Evolutionary conservation across 108 stramenopile species (phyloP), one percentile per base, ranked within the genome.

Genomic region (Cyclotella kingstonii): DNA sequence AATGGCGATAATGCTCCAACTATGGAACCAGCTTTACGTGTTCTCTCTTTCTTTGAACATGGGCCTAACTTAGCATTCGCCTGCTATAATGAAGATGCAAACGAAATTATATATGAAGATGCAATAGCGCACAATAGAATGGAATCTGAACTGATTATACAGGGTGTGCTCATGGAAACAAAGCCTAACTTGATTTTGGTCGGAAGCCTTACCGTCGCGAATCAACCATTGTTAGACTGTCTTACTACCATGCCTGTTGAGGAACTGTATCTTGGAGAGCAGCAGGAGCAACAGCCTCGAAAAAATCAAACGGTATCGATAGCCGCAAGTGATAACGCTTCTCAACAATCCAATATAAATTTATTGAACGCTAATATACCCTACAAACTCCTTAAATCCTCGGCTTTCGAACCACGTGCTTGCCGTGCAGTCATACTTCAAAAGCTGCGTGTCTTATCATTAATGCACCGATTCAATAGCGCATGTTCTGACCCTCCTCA

Each of bases 371-470:
- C 8, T 29, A 57, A 21, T 4, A 80, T 89, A 39, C 90, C 88
- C 3, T 94, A 91, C 76, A 78, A 83, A 47, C 60, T 91, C 4
- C 70, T 94, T 52, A 89, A 85, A 68, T 75, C 90, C 5, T 46
- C 77, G 5, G 68, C 78, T 19, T 91, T 86, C 43, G 93, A 94
- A 44, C 49, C 82, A 39, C 80, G 84, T 2, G 35, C 42, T 1
- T 91, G 90, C 75, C 79, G 63, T 31, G 48, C 63, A 2, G 67
- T 76, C 27, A 91, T 94, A 73, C 50, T 87, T n/a, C 67, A 84
- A 11, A 85, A 91, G 59, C 72, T 91, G 12, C 76, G 84, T 30
- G 90, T 91, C 2, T 46, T 79, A 31, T 77, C 85, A 8, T 34
- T 93, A 47, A 63, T 83, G 54, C 66, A 64, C 35, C 60, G 48